Evolutionary conservation across 169 alveolate species (phyloP).

Genomic region (Perkinsus olseni): DNA sequence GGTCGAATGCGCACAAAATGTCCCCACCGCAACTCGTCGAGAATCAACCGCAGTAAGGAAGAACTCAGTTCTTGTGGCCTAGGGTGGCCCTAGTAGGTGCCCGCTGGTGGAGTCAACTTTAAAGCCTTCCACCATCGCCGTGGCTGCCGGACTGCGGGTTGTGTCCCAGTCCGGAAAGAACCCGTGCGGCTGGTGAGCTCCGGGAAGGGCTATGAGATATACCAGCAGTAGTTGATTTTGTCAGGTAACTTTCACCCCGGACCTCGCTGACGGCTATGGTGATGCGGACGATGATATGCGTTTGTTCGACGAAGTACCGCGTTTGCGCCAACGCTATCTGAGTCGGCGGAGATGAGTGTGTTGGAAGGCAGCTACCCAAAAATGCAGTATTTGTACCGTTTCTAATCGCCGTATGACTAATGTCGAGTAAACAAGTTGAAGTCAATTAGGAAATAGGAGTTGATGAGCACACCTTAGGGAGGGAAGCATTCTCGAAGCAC

Average conservation of each 20-base stretch:
- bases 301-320: background rate
- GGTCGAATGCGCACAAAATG: background rate
- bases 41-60: too few relatives aligned
- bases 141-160: background rate
- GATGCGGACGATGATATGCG: background rate
- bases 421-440: too few relatives aligned
- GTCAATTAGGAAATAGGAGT: too few relatives aligned
- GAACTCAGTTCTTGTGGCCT: too few relatives aligned
- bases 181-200: background rate
- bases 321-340: background rate
- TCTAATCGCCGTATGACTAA: too few relatives aligned
- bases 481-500: too few relatives aligned
- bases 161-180: background rate
- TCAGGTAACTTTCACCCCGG: background rate
- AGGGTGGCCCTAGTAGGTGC: background rate
- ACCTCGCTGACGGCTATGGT: background rate
- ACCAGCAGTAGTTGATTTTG: background rate
- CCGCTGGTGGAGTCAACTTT: background rate
- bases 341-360: background rate
- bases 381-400: too few relatives aligned
- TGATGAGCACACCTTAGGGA: too few relatives aligned
- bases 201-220: background rate
- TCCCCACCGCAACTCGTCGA: background rate
- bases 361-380: background rate
- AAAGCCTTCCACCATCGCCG: background rate